Evolutionary conservation across 176 grass and related monocot genomes (phyloP).

Genomic region (Avena eriantha): DNA sequence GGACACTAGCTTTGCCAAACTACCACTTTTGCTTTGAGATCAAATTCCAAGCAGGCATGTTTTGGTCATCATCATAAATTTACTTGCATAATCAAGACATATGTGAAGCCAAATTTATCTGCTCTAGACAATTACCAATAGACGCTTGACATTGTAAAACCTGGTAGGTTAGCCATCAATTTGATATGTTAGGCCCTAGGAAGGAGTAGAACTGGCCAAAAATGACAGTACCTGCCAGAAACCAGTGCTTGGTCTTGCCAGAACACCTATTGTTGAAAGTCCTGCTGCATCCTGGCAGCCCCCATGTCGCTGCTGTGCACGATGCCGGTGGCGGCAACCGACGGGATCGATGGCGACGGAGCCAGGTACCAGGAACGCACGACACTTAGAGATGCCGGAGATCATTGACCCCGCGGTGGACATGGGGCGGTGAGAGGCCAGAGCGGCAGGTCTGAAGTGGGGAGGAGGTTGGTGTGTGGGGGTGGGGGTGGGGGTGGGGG

Average conservation of each 20-base stretch:
- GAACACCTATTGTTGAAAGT: no score
- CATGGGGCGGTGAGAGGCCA: no score
- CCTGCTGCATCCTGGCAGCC: no score
- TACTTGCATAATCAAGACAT: neutral
- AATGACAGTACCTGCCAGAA: neutral
- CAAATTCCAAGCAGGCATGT: neutral
- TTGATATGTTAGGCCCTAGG: neutral
- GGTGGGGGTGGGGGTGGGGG: neutral
- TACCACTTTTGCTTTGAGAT: neutral
- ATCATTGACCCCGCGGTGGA: no score
- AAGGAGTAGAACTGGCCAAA: neutral
- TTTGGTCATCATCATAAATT: neutral
- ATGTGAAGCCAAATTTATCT: neutral
- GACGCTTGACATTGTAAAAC: neutral
- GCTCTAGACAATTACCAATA: neutral
- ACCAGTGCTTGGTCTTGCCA: neutral
- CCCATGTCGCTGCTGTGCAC: no score
- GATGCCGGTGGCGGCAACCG: no score
- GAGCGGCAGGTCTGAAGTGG: neutral
- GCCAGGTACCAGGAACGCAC: no score
- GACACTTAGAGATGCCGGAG: no score
- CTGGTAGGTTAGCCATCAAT: constrained; percentile 6
- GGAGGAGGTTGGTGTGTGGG: neutral
- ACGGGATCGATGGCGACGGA: no score
- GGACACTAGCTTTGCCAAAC: constrained; percentile 1